A percentile compares a stretch with the other conserved stretches of the same genome.
Conservation (phyloP, 768 basidiomycete genomes). For the Udeniomyces megalosporus region DNA sequence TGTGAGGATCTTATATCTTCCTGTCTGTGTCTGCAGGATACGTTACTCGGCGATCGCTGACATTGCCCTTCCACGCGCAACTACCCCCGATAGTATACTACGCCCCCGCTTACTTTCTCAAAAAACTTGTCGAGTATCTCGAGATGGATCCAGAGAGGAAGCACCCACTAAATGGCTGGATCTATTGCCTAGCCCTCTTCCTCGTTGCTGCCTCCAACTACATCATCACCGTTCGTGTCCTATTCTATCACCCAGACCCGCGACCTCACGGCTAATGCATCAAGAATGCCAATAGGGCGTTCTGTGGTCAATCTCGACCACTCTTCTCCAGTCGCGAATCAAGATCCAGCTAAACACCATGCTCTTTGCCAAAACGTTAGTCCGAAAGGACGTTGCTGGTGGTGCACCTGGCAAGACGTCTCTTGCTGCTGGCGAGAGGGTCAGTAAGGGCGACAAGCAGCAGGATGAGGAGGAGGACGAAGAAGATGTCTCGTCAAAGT, state of each 20-base stretch:
- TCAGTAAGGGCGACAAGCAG: constrained; percentile 33
- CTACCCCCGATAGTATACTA: constrained; percentile 1
- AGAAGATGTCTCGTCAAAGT: constrained; percentile 41
- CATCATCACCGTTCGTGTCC: constrained; percentile 26
- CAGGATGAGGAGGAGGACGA: constrained; percentile 36
- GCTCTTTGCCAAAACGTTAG: constrained; percentile 68
- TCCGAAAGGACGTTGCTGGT: constrained; percentile 64
- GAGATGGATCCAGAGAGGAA: constrained; percentile 45
- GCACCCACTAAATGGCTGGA: constrained; percentile 54
- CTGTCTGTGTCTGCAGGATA: too few relatives aligned
- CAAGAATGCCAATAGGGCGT: neutral
- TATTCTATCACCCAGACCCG: neutral
- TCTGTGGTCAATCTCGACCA: constrained; percentile 48
- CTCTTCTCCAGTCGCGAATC: constrained; percentile 51
- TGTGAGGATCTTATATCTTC: constrained; percentile 20
- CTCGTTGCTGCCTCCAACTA: constrained; percentile 27
- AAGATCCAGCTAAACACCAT: constrained; percentile 66
- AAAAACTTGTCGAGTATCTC: constrained; percentile 45
- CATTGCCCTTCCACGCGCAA: neutral
- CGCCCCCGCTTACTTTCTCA: constrained; percentile 44
- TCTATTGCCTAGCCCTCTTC: constrained; percentile 34
- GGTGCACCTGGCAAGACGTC: constrained; percentile 17
- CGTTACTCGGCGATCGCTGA: constrained; percentile 17
- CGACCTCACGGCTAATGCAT: neutral
- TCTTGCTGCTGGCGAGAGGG: neutral